A percentile compares a stretch with the other conserved stretches of the same genome.
These are phyloP conservation scores for Pouteria campechiana DNA, from an alignment of 179 eudicot species.

Conservation along the genomic window DNA sequence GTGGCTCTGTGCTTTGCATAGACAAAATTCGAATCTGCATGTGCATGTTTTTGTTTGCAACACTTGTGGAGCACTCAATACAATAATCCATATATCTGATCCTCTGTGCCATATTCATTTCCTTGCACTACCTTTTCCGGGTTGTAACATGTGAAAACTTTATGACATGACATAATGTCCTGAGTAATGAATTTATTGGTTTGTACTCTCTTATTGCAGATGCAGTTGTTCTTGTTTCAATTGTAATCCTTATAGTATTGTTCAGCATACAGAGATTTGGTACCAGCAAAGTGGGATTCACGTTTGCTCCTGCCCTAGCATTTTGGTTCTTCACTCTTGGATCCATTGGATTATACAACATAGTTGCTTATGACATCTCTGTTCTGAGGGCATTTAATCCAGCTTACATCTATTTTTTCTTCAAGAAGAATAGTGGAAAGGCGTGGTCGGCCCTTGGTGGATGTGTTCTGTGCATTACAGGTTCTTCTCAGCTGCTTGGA, in stretches of 20 bases:
- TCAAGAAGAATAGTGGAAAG: conserved; percentile 43
- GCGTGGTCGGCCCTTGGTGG: conserved; percentile 97
- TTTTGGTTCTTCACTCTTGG: conserved; percentile 86
- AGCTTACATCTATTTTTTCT: conserved; percentile 63
- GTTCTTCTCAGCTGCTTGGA: no score
- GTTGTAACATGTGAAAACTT: no score
- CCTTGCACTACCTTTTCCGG: no score
- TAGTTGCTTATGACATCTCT: conserved; percentile 34
- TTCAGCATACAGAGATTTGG: conserved; percentile 95
- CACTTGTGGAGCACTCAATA: no score
- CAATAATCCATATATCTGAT: no score
- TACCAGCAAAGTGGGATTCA: conserved; percentile 85
- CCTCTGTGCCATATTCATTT: no score
- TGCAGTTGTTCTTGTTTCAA: conserved; percentile 67
- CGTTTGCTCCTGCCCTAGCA: conserved; percentile 92
- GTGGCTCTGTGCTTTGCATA: no score
- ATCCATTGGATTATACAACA: conserved; percentile 72
- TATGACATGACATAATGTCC: no score
- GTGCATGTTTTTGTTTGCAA: no score
- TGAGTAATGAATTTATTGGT: no score
- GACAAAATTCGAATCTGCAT: no score
- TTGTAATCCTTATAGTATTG: conserved; percentile 66
- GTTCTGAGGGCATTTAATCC: conserved; percentile 84
- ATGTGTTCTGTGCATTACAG: conserved; percentile 96
- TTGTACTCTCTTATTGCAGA: conserved; percentile 25